Evolutionary conservation across 768 basidiomycete species (phyloP).

Genomic region (Collybiopsis luxurians): DNA sequence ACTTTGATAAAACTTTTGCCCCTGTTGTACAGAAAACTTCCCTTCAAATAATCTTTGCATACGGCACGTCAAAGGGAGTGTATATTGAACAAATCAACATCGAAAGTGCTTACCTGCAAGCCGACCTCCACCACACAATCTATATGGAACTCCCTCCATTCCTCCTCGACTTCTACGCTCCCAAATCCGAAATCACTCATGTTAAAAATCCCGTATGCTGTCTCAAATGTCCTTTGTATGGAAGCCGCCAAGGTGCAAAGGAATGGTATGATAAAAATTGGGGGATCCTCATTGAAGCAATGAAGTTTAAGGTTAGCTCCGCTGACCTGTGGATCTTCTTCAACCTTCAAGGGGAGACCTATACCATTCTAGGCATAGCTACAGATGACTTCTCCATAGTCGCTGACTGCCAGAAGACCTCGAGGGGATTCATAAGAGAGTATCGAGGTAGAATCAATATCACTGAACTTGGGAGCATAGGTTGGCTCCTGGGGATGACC

Average conservation of each 20-base stretch:
- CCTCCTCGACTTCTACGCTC: conserved; percentile 1
- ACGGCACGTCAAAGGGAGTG: conserved; percentile 8
- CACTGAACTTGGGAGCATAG: conserved; percentile 14
- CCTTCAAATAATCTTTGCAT: conserved; percentile 1
- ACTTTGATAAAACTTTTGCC: conserved; percentile 20
- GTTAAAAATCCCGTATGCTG: no score
- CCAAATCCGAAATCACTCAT: not conserved
- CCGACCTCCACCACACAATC: no score
- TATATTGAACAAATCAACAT: conserved; percentile 14
- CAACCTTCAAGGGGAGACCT: not conserved
- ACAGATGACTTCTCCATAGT: conserved; percentile 25
- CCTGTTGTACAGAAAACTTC: conserved; percentile 5
- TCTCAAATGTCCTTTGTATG: not conserved
- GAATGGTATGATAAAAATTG: no score
- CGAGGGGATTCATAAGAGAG: no score
- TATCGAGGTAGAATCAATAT: conserved; percentile 16
- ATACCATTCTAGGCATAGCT: not conserved
- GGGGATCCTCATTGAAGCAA: not conserved
- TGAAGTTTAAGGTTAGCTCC: no score
- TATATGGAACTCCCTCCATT: not conserved
- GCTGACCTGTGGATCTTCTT: no score
- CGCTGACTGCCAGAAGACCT: not conserved
- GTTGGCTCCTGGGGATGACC: conserved; percentile 19
- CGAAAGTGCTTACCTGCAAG: conserved; percentile 10
- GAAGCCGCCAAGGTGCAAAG: no score